Percentiles rank a stretch among this genome's conserved stretches.
Evolutionary conservation across 345 rosid species (phyloP).

Genomic region (Bruguiera gymnorhiza): DNA sequence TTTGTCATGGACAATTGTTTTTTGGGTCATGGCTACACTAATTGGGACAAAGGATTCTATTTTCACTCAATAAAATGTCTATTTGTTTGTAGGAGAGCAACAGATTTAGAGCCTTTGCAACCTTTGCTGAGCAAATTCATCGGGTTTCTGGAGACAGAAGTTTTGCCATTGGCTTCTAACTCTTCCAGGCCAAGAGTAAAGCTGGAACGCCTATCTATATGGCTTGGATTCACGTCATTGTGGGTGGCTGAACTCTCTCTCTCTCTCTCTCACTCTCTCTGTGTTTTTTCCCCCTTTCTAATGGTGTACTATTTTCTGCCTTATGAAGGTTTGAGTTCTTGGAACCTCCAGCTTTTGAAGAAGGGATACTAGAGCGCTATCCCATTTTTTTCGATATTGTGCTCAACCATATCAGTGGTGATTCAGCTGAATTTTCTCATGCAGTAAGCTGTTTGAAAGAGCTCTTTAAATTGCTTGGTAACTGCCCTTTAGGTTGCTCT

Average conservation of each 20-base stretch:
- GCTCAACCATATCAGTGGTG: conserved; percentile 83
- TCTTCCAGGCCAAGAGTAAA: conserved; percentile 63
- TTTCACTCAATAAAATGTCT: conserved; percentile 15
- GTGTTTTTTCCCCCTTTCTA: not conserved
- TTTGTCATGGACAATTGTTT: not conserved
- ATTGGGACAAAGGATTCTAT: not conserved
- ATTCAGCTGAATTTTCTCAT: conserved; percentile 83
- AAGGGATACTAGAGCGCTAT: conserved; percentile 85
- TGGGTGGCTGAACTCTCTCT: conserved; percentile 29
- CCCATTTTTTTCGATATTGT: conserved; percentile 92
- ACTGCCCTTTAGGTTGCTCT: conserved; percentile 11
- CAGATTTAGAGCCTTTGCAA: conserved; percentile 89
- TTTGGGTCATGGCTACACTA: conserved; percentile 1
- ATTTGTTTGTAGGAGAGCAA: conserved; percentile 59
- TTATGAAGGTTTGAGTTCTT: conserved; percentile 82
- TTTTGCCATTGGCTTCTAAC: conserved; percentile 50
- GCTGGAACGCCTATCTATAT: conserved; percentile 70
- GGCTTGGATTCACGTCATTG: conserved; percentile 96
- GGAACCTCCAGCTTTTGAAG: conserved; percentile 95
- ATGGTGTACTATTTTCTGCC: conserved; percentile 13
- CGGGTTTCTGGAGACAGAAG: conserved; percentile 79
- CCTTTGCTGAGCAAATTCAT: conserved; percentile 76
- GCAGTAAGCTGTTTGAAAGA: conserved; percentile 83
- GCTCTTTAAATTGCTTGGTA: conserved; percentile 94
- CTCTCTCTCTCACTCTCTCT: not conserved